Conservation (phyloP, 805 yeast genomes). For the Kuraishia hungarica region DNA sequence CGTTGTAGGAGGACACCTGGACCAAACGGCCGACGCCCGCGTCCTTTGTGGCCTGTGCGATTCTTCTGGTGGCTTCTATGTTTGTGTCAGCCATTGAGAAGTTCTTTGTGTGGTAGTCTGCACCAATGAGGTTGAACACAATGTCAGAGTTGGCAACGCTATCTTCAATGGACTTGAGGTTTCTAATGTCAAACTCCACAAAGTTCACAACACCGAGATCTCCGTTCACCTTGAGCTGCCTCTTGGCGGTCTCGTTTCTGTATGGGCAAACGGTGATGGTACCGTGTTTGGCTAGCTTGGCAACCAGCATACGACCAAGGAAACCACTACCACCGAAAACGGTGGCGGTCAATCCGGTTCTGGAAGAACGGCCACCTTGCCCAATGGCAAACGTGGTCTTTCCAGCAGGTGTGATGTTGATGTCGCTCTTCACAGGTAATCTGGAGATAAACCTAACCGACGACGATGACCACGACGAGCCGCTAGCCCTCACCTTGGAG, state of each 20-base stretch:
- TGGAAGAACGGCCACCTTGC: slow-evolving; percentile 73
- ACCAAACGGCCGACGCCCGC: slow-evolving; percentile 66
- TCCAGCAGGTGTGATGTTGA: slow-evolving; percentile 67
- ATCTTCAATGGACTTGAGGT: slow-evolving; percentile 65
- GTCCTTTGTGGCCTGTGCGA: slow-evolving; percentile 63
- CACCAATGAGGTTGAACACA: slow-evolving; percentile 73
- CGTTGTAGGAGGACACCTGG: slow-evolving; percentile 76
- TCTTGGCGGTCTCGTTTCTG: slow-evolving; percentile 69
- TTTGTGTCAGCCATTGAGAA: slow-evolving; percentile 79
- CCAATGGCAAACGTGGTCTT: slow-evolving; percentile 68
- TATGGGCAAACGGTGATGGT: slow-evolving; percentile 70
- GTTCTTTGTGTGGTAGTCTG: slow-evolving; percentile 69
- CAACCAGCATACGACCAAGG: slow-evolving; percentile 62
- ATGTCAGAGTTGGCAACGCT: slow-evolving; percentile 75
- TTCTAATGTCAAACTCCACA: slow-evolving; percentile 76
- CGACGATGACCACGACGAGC: too few relatives aligned
- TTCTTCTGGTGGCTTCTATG: slow-evolving; percentile 69
- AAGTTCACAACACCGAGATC: slow-evolving; percentile 84
- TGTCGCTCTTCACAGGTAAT: slow-evolving; percentile 42
- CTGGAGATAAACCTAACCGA: slow-evolving; percentile 12
- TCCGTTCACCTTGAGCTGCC: slow-evolving; percentile 76
- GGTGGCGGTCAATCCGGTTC: slow-evolving; percentile 84
- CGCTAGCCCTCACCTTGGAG: not conserved
- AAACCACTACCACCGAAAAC: slow-evolving; percentile 81
- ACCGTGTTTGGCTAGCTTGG: slow-evolving; percentile 77